Conservation (phyloP, 208 protist genomes). For the Leishmania arabica region DNA sequence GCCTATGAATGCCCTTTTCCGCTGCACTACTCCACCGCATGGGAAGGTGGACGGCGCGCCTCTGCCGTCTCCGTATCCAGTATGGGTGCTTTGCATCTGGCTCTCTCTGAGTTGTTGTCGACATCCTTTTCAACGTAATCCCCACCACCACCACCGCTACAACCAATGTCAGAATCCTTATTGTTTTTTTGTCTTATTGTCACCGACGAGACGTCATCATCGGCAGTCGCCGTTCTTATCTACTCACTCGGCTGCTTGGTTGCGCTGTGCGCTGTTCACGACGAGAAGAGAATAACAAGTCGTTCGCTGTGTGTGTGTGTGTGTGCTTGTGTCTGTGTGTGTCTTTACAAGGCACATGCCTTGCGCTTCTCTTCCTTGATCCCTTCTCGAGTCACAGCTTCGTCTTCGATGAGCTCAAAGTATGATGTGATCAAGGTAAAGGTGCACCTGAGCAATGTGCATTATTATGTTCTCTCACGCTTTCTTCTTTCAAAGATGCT, state of each 20-base stretch:
- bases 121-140: not conserved
- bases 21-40: not conserved
- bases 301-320: not conserved
- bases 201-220: not conserved
- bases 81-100: not conserved
- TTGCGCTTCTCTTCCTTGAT: not conserved
- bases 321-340: no score
- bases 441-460: constrained; percentile 43
- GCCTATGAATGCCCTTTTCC: not conserved
- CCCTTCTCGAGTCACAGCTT: not conserved
- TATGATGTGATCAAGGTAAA: constrained; percentile 70
- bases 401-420: constrained; percentile 58
- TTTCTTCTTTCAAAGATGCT: constrained; percentile 74
- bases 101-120: not conserved
- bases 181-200: not conserved
- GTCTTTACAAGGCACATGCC: not conserved
- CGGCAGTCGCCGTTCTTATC: not conserved
- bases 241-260: not conserved
- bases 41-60: not conserved
- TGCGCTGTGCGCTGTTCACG: not conserved
- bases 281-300: not conserved
- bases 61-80: not conserved
- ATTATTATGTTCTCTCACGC: constrained; percentile 71
- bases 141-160: not conserved
- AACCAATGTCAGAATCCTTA: no score